Base-by-base conservation (phyloP, 2,329 filamentous ascomycete genomes). In the Ceratocystis ficicola region DNA sequence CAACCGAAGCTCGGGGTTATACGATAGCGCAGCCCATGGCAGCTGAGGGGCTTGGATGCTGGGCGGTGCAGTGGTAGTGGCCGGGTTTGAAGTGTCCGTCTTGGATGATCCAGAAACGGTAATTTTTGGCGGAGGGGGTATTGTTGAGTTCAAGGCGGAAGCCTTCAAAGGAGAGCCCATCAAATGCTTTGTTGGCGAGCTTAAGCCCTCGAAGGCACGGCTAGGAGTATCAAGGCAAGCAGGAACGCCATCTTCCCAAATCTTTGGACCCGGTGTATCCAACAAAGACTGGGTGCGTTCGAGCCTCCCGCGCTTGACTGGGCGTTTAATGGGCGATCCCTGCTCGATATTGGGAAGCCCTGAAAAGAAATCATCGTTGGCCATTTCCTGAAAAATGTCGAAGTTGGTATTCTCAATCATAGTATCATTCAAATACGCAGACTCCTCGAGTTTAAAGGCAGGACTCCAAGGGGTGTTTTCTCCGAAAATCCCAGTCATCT, bases 271-370 rank as follows among this genome's bases (percentile, higher is more conserved):
- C 12, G 65, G 65, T 8, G 52, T 60, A 44, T 62, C 67, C 15
- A 68, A 55, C 20, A 68, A 57, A 3, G 85, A 87, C 57, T 80
- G 80, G 5, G 86, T 82, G 68, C 86, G 83, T 69, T 87, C 85
- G 17, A 87, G 73, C 59, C 84, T 82, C 63, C 80, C 79, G 70
- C 85, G 85, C 73, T 77, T 81, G 7, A 76, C 77, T 2, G 83
- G 82, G 66, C 81, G 82, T 77, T 89, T 90, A 67, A 85, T 77
- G 0, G 88, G 88, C 10, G 87, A 90, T 1, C 86, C 83, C 62
- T 77, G 77, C 44, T 81, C 79, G 5, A 77, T 75, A 6, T 78
- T 76, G 68, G 79, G 36, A 0, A 66, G 48, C 1, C 57, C 41
- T 10, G 52, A n/a, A 15, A 64, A 77, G 72, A 81, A 76, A 64